These are phyloP conservation scores for Melanogaster broomeanus DNA, from an alignment of 768 basidiomycete species.

Conservation along the genomic window DNA sequence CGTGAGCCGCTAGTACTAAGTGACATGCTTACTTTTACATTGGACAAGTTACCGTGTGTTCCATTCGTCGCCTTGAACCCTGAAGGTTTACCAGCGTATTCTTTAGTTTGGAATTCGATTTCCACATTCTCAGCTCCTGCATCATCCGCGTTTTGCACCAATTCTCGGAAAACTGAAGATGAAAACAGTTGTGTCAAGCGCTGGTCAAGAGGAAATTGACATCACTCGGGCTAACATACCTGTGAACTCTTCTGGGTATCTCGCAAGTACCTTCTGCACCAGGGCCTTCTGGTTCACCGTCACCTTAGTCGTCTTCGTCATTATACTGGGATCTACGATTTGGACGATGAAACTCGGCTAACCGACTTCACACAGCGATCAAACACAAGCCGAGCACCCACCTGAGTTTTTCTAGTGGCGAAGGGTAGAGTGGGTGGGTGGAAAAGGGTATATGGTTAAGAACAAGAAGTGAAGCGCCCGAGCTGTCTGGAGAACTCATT, in stretches of 20 bases:
- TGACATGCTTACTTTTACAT: neutral
- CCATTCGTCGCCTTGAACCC: neutral
- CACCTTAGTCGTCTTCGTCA: neutral
- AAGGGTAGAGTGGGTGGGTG: neutral
- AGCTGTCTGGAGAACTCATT: neutral
- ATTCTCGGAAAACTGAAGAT: constrained; percentile 45
- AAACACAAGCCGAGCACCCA: neutral
- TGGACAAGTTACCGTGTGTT: neutral
- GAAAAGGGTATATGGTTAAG: neutral
- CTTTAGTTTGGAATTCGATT: constrained; percentile 37
- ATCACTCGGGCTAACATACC: constrained; percentile 1
- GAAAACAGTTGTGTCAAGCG: neutral
- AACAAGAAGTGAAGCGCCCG: neutral
- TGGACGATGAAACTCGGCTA: too few relatives aligned
- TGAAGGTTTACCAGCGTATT: neutral
- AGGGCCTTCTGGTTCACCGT: constrained; percentile 15
- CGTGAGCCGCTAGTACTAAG: neutral
- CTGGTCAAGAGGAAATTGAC: neutral
- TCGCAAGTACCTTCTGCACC: constrained; percentile 17
- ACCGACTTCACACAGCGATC: too few relatives aligned
- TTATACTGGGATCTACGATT: neutral
- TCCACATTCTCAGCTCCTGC: constrained; percentile 36
- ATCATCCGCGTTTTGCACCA: constrained; percentile 58
- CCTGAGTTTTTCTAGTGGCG: too few relatives aligned
- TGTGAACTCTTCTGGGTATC: constrained; percentile 18